Conservation (phyloP, 192 early-diverging fungal species). For the Mortierella antarctica region DNA sequence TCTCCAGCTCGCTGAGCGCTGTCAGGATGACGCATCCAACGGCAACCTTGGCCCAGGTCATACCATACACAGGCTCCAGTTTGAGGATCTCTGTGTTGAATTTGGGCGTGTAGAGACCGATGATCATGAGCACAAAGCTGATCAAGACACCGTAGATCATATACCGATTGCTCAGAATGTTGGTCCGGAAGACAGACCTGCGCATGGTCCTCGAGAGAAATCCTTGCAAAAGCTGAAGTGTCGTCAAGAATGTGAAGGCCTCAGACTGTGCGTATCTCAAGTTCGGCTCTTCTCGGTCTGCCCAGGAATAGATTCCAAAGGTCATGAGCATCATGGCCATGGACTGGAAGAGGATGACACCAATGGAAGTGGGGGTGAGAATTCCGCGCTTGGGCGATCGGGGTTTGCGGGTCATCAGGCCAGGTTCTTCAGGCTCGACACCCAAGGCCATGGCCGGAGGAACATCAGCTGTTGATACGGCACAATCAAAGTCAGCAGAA, state of each 20-base stretch:
- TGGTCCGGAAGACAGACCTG: slow-evolving; percentile 79
- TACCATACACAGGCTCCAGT: slow-evolving; percentile 60
- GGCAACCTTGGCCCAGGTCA: slow-evolving; percentile 73
- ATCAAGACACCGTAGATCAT: slow-evolving; percentile 83
- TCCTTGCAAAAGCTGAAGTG: slow-evolving; percentile 88
- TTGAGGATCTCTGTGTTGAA: slow-evolving; percentile 42
- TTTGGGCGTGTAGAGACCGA: slow-evolving; percentile 85
- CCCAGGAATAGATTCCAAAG: slow-evolving; percentile 70
- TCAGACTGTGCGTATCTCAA: slow-evolving; percentile 62
- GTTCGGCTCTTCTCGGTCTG: slow-evolving; percentile 39
- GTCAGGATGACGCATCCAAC: slow-evolving; percentile 67
- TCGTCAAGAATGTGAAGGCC: slow-evolving; percentile 85
- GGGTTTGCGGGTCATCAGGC: slow-evolving; percentile 88
- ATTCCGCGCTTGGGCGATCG: slow-evolving; percentile 81
- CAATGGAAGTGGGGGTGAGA: slow-evolving; percentile 69
- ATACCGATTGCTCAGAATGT: slow-evolving; percentile 80
- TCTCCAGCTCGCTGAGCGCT: slow-evolving; percentile 68
- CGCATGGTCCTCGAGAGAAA: slow-evolving; percentile 85
- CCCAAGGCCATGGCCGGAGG: slow-evolving; percentile 96
- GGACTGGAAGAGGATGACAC: slow-evolving; percentile 80
- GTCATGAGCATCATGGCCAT: slow-evolving; percentile 73
- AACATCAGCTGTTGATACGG: slow-evolving; percentile 76
- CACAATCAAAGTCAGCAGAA: slow-evolving; percentile 4
- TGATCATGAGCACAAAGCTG: slow-evolving; percentile 74
- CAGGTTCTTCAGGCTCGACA: slow-evolving; percentile 86